These are phyloP conservation scores for Hypoxylon sp. DNA, from an alignment of 2,329 filamentous ascomycete genomes.

Conservation along the genomic window DNA sequence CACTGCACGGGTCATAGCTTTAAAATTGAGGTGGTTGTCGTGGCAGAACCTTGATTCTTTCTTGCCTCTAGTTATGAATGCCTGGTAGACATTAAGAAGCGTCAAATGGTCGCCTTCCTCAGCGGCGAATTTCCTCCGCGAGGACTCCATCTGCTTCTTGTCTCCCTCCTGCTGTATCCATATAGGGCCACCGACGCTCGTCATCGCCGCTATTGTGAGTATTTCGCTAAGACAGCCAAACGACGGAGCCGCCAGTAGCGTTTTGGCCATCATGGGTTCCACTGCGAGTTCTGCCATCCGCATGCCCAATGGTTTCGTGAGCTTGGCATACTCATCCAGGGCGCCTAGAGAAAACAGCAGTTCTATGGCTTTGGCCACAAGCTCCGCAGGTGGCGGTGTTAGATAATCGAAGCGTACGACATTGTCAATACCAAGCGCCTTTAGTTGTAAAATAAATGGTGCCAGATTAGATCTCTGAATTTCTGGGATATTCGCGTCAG, in stretches of 20 bases:
- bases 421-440: conserved; percentile 95
- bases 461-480: conserved; percentile 93
- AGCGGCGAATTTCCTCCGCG: conserved; percentile 84
- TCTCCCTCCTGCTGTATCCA: conserved; percentile 86
- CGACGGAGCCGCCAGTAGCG: conserved; percentile 77
- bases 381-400: conserved; percentile 84
- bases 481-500: conserved; percentile 84
- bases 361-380: conserved; percentile 88
- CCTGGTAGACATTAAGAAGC: conserved; percentile 91
- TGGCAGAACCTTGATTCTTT: conserved; percentile 90
- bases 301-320: conserved; percentile 87
- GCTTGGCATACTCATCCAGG: conserved; percentile 88
- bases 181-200: conserved; percentile 82
- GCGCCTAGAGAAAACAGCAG: conserved; percentile 88
- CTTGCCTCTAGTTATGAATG: conserved; percentile 84
- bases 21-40: conserved; percentile 88
- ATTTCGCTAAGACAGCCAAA: conserved; percentile 89
- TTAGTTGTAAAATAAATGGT: conserved; percentile 88
- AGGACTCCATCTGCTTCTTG: conserved; percentile 79
- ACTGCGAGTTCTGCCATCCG: conserved; percentile 94
- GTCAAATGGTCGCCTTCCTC: conserved; percentile 96
- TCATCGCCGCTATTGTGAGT: conserved; percentile 93
- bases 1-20: conserved; percentile 82
- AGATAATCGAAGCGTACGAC: conserved; percentile 91
- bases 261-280: conserved; percentile 96